Base-by-base conservation (phyloP, 352 stramenopile genomes). In the Aphanomyces euteiches region DNA sequence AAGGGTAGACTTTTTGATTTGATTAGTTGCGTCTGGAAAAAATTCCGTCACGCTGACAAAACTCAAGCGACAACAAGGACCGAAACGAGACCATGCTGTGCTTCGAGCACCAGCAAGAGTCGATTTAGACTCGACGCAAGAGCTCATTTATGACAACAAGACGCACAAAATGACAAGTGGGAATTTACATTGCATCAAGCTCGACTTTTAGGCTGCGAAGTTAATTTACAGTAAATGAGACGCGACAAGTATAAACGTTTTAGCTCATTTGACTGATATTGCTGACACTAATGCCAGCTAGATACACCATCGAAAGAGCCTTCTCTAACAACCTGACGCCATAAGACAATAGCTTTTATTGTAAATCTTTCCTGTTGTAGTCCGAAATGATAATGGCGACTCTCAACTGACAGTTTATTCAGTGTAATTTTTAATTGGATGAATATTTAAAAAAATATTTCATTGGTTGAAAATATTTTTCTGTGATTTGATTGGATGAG, bases 81-180 rank as follows among this genome's bases (percentile, higher is more conserved):
- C 64, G 4, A 39, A 70, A 36, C 64, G 64, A 4, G 53, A 38
- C n/a, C 28, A 63, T 15, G 19, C 28, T 36, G 48, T 63, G 17
- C 47, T 70, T 19, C 64, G 48, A 4, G 48, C 48, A 15, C 47
- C 64, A 5, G n/a, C 12, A 34, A 15, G 3, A 45, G 64, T 70
- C 36, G 19, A 41, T 5, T 45, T 70, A n/a, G 64, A 70, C 36
- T 15, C 34, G 10, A 10, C 36, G 5, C 64, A 70, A 56, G 43
- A 41, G 4, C 40, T 70, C 17, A 70, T 56, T 10, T 70, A 61
- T 43, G 64, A 70, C 54, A 6, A 38, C 6, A 67, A 67, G 41
- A 40, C 40, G 5, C 41, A 67, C 1, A 61, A 61, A 37, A 19
- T 61, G 28, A 61, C 17, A 17, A 12, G 36, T n/a, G 54, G 54